These are phyloP conservation scores for Nemania sp. DNA, from an alignment of 2,329 filamentous ascomycete species.

Conservation along the genomic window DNA sequence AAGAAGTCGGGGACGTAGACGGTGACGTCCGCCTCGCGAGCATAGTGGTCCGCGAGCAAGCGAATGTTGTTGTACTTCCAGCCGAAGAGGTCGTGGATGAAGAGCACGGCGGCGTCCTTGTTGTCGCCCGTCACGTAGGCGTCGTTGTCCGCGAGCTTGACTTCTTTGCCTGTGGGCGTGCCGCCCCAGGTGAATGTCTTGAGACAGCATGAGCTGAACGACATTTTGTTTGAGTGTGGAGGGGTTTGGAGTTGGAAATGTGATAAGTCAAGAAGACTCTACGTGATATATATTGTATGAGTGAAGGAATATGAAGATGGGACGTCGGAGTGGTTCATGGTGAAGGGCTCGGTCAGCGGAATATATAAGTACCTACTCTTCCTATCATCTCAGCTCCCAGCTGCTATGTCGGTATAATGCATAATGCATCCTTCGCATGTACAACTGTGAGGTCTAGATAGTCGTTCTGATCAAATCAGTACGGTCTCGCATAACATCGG, in stretches of 20 bases:
- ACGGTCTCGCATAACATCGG: too few species aligned
- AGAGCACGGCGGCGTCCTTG: conserved; percentile 41
- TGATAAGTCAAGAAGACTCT: too few species aligned
- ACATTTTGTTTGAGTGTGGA: conserved; percentile 8
- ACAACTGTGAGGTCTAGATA: too few species aligned
- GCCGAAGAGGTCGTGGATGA: conserved; percentile 47
- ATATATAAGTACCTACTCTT: too few species aligned
- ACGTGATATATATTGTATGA: too few species aligned
- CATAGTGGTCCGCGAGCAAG: conserved; percentile 53
- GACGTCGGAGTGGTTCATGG: too few species aligned
- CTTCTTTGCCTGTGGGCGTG: conserved; percentile 42
- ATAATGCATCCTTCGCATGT: too few species aligned
- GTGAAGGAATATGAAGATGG: too few species aligned
- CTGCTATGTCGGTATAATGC: not conserved
- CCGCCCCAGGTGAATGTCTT: conserved; percentile 48
- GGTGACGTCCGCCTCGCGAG: conserved; percentile 48
- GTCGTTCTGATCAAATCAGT: too few species aligned
- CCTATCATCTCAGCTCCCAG: not conserved
- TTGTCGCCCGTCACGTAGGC: conserved; percentile 44
- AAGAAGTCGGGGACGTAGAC: conserved; percentile 49
- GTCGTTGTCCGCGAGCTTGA: conserved; percentile 42
- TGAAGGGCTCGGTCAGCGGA: too few species aligned
- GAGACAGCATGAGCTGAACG: conserved; percentile 39
- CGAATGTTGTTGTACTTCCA: conserved; percentile 51
- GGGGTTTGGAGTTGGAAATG: too few species aligned